phyloP scores from a whole-genome alignment of 164 flowering plant genomes.

The Chimonanthus salicifolius region DNA sequence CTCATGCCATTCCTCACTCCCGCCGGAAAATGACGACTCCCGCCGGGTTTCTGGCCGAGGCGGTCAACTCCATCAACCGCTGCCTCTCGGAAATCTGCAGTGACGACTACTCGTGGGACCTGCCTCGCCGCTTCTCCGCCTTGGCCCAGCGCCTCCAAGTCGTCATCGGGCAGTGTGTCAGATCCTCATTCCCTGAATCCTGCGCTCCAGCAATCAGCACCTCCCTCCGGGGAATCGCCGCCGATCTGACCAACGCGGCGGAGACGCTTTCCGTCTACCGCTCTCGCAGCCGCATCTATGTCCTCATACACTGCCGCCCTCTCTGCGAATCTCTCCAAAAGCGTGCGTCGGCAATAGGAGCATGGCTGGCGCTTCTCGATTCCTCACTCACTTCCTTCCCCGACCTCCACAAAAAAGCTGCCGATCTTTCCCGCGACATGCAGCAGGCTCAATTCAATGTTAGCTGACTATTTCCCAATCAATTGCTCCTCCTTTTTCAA shows the following conservation, averaged over 20 bases:
- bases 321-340: slow-evolving; percentile 34
- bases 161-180: slow-evolving; percentile 25
- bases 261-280: slow-evolving; percentile 29
- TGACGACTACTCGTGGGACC: slow-evolving; percentile 30
- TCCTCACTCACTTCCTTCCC: slow-evolving; percentile 22
- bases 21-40: slow-evolving; percentile 9
- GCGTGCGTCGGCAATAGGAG: slow-evolving; percentile 31
- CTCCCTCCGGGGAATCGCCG: slow-evolving; percentile 38
- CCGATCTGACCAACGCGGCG: slow-evolving; percentile 27
- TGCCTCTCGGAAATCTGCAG: slow-evolving; percentile 26
- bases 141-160: slow-evolving; percentile 39
- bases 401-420: slow-evolving; percentile 35
- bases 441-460: slow-evolving; percentile 44
- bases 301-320: slow-evolving; percentile 38
- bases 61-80: slow-evolving; percentile 24
- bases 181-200: slow-evolving; percentile 16
- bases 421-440: slow-evolving; percentile 52
- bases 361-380: slow-evolving; percentile 51
- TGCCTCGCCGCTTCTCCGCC: slow-evolving; percentile 32
- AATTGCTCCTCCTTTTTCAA: neutral
- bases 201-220: slow-evolving; percentile 31
- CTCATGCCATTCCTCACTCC: neutral
- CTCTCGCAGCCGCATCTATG: slow-evolving; percentile 35
- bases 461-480: neutral
- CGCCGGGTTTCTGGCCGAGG: slow-evolving; percentile 7